Conservation (phyloP, 768 basidiomycete genomes). For the Pleurotus sapidus region DNA sequence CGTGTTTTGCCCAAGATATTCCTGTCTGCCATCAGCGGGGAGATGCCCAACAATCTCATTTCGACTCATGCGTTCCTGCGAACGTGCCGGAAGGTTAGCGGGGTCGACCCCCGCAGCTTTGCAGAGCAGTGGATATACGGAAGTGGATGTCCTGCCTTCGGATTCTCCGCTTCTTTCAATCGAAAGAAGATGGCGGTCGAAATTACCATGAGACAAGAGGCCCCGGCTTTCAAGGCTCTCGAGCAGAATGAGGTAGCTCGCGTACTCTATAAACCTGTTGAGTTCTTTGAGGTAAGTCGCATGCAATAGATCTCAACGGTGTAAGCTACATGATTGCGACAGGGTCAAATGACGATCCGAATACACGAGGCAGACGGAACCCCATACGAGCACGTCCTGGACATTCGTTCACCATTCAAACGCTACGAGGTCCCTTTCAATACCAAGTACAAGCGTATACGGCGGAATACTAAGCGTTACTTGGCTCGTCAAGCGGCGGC, state of each 20-base stretch:
- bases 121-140: constrained; percentile 99
- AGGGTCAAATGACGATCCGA: constrained; percentile 98
- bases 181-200: constrained; percentile 98
- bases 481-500: constrained; percentile 90
- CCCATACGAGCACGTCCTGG: constrained; percentile 96
- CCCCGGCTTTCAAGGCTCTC: constrained; percentile 73
- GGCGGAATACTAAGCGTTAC: constrained; percentile 94
- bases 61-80: constrained; percentile 90
- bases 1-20: constrained; percentile 95
- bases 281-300: constrained; percentile 77
- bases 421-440: constrained; percentile 99
- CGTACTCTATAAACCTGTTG: constrained; percentile 74
- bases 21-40: constrained; percentile 89
- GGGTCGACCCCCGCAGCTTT: constrained; percentile 85
- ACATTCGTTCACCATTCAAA: constrained; percentile 83
- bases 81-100: constrained; percentile 90
- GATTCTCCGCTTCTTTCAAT: constrained; percentile 89
- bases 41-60: constrained; percentile 79
- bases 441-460: constrained; percentile 96
- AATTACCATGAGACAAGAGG: constrained; percentile 88
- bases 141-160: constrained; percentile 91
- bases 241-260: constrained; percentile 66
- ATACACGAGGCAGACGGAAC: constrained; percentile 99
- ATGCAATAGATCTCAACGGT: background rate
- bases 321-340: constrained; percentile 5